Conservation (phyloP, 345 rosid genomes). For the Lepidium aucheri region DNA sequence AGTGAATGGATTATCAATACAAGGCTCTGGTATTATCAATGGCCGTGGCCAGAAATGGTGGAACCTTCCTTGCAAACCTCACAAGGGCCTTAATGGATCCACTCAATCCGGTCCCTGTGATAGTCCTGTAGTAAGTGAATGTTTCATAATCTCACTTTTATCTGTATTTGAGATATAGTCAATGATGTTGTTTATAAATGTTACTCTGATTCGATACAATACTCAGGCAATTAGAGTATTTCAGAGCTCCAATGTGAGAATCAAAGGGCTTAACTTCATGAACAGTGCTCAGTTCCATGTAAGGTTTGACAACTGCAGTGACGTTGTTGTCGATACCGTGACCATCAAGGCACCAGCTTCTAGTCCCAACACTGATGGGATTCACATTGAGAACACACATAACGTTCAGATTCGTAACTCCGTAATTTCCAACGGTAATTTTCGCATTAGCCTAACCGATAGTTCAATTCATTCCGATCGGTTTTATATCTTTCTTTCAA, state of each 20-base stretch:
- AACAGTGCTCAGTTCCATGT: conserved; percentile 72
- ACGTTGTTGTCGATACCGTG: conserved; percentile 37
- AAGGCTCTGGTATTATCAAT: conserved; percentile 64
- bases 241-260: conserved; percentile 49
- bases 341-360: conserved; percentile 55
- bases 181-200: not conserved
- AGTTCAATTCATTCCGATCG: not conserved
- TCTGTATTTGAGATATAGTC: not conserved
- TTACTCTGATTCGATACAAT: not conserved
- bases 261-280: conserved; percentile 42
- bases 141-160: not conserved
- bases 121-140: conserved; percentile 58
- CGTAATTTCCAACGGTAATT: conserved; percentile 59
- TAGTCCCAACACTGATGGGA: conserved; percentile 91
- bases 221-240: conserved; percentile 42
- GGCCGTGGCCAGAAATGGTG: conserved; percentile 94
- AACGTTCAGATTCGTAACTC: conserved; percentile 59
- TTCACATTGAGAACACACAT: conserved; percentile 61
- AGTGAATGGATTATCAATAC: conserved; percentile 53
- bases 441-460: too few relatives aligned
- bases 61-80: conserved; percentile 94
- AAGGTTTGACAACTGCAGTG: conserved; percentile 48
- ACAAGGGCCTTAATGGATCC: conserved; percentile 61
- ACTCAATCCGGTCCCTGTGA: conserved; percentile 77
- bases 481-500: not conserved